Conservation (phyloP, 202 grass and related monocot genomes). For the Hordeum pubiflorum region DNA sequence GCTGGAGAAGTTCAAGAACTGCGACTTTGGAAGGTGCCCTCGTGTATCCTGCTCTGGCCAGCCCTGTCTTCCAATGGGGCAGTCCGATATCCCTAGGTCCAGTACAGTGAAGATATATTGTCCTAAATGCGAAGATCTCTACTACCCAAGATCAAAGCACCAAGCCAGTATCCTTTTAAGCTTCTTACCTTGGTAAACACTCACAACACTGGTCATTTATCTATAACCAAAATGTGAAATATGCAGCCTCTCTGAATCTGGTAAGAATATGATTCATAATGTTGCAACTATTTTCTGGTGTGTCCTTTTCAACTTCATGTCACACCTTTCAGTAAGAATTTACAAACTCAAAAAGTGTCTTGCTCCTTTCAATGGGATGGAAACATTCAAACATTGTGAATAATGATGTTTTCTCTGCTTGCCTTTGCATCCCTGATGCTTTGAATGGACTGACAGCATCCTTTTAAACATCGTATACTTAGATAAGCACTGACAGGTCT, state of each 20-base stretch:
- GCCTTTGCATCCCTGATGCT: background rate
- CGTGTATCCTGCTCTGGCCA: slow-evolving; percentile 70
- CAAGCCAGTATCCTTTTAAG: slow-evolving; percentile 85
- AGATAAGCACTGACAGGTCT: background rate
- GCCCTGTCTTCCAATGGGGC: slow-evolving; percentile 73
- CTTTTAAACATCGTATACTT: slow-evolving; percentile 24
- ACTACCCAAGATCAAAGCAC: slow-evolving; percentile 75
- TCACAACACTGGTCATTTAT: too few relatives aligned
- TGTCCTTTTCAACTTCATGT: too few relatives aligned
- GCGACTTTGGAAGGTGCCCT: slow-evolving; percentile 70
- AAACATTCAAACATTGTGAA: background rate
- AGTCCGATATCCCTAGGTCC: slow-evolving; percentile 64
- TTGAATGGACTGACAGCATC: slow-evolving; percentile 36
- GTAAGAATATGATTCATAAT: too few relatives aligned
- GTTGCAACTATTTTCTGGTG: too few relatives aligned
- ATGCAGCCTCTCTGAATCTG: too few relatives aligned
- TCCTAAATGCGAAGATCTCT: slow-evolving; percentile 79
- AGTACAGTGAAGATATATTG: slow-evolving; percentile 87
- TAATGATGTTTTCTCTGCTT: background rate
- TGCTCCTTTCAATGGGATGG: too few relatives aligned
- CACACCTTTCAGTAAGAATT: too few relatives aligned
- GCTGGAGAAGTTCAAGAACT: slow-evolving; percentile 68
- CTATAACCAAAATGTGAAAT: too few relatives aligned
- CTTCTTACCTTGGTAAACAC: background rate
- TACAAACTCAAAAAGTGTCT: too few relatives aligned